Percentiles rank a stretch among this genome's conserved stretches.
phyloP scores from a whole-genome alignment of 192 early-diverging fungal genomes.

The Backusella psychrophila region DNA sequence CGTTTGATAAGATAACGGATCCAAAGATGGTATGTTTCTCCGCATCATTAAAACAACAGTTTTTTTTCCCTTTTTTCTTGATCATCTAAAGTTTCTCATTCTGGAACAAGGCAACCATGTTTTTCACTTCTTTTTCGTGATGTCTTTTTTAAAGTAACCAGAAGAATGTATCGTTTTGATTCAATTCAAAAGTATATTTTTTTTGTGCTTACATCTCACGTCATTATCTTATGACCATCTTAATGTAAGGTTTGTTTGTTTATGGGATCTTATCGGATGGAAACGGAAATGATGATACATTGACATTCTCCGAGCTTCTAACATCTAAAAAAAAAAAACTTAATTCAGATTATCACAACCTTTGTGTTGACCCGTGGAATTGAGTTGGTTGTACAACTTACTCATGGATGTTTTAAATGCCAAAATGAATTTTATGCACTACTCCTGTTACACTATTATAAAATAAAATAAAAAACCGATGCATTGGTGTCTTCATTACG shows the following conservation, averaged over 20 bases:
- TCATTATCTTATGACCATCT: background rate
- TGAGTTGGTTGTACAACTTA: background rate
- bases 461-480: no score
- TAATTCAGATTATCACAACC: background rate
- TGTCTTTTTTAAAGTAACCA: no score
- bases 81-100: background rate
- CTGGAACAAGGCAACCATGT: background rate
- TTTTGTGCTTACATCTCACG: background rate
- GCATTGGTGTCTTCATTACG: no score
- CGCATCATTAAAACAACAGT: background rate
- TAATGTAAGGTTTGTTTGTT: background rate
- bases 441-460: no score
- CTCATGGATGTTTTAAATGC: background rate
- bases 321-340: background rate
- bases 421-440: background rate
- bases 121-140: background rate
- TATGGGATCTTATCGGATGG: background rate
- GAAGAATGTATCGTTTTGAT: no score
- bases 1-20: constrained; percentile 18
- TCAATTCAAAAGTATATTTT: no score
- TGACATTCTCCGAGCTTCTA: background rate
- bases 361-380: background rate
- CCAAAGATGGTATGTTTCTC: background rate
- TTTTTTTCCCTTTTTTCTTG: background rate
- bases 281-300: background rate